Conservation (phyloP, 2,329 filamentous ascomycete species). For the Ophiostoma ulmi region DNA sequence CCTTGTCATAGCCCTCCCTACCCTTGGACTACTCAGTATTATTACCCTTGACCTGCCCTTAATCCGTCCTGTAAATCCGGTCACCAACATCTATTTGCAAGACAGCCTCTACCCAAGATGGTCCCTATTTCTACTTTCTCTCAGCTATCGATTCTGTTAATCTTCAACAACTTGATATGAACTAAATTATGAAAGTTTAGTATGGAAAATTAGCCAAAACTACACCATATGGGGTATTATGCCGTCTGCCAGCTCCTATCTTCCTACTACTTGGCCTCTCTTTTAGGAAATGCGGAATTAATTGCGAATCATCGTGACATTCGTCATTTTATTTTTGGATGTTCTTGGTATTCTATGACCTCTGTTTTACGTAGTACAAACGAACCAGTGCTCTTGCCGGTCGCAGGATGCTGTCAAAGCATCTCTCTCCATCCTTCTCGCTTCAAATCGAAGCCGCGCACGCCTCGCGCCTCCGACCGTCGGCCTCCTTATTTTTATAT, state of each 20-base stretch:
- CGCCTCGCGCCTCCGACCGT: background rate
- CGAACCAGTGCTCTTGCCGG: background rate
- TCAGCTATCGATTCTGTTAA: background rate
- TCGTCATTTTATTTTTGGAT: no score
- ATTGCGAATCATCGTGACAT: background rate
- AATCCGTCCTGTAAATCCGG: constrained; percentile 4
- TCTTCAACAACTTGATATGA: background rate
- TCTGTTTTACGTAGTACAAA: no score
- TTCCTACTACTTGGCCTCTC: background rate
- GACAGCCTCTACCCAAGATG: background rate
- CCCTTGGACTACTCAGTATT: no score
- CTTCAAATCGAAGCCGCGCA: background rate
- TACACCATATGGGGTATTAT: background rate
- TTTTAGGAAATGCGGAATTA: background rate
- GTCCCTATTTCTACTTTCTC: background rate
- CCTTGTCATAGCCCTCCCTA: no score
- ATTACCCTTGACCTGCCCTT: background rate
- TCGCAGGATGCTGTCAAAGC: background rate
- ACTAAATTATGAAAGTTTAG: background rate
- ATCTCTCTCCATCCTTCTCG: background rate
- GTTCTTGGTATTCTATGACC: no score
- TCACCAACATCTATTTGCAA: background rate
- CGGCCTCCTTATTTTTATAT: background rate
- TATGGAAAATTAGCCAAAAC: background rate
- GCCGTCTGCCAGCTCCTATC: constrained; percentile 8